Base-by-base conservation (phyloP, 345 rosid genomes). In the Arabis alpina region DNA sequence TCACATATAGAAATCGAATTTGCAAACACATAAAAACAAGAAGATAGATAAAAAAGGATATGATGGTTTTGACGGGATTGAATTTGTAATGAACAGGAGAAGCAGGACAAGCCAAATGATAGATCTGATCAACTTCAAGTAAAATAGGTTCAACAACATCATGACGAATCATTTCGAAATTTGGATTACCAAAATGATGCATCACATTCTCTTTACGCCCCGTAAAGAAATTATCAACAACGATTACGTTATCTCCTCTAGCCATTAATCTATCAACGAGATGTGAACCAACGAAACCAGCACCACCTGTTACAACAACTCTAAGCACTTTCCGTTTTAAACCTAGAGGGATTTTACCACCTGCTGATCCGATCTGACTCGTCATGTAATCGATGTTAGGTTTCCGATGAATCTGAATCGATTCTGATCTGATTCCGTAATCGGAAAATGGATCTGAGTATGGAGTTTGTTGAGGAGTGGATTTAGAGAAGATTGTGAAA, bases 201-300 rank as follows among this genome's bases (percentile, higher is more conserved):
- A 89, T 88, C 84, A 93, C 94, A 82, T 93, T 93, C 74, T 93
- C 96, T 55, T 93, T 93, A 64, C 93, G 72, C 2, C 98, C 98
- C 0, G 99, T 94, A 87, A 94, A 94, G 89, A 94, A 91, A 50
- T 94, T 94, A n/a, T 94, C 99, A 1, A 94, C 96, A 13, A 94
- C 99, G 70, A 91, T 91, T 81, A 94, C 99, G 77, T 80, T 91
- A 76, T 94, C 99, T 4, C 99, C 99, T 73, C 99, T 76, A 9
- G 81, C 91, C 0, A 94, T 89, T 80, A 94, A 71, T 10, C 99
- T 83, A 89, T 94, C 99, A 48, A 94, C 99, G 6, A 94, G 86
- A 67, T 94, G 99, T 0, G 99, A 94, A 40, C 99, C 99, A 0
- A 94, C 99, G 80, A 94, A 94, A 24, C 99, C 99, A n/a, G 99